Conservation (phyloP, 441 rosid genomes). For the Pelargonium fulgidum region DNA sequence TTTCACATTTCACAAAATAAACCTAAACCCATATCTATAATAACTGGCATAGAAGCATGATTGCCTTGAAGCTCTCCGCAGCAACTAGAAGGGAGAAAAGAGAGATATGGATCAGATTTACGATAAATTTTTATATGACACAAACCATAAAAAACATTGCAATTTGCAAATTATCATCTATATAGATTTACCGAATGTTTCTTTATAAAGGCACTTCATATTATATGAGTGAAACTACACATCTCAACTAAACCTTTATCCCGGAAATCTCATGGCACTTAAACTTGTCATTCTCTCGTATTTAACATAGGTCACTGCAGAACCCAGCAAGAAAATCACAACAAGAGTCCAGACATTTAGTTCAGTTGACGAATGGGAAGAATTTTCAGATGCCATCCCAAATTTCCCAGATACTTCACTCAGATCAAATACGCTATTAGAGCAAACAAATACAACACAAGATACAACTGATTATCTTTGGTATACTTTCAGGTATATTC, state of each 20-base stretch:
- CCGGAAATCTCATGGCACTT: background rate
- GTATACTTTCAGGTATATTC: constrained; percentile 48
- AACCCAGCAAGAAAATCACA: constrained; percentile 29
- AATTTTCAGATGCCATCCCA: constrained; percentile 40
- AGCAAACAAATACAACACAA: constrained; percentile 56
- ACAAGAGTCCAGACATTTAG: constrained; percentile 26
- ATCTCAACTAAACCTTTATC: background rate
- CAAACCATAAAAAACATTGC: background rate
- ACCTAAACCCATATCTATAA: background rate
- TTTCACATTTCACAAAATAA: background rate
- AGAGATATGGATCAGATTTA: background rate
- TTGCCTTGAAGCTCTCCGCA: background rate
- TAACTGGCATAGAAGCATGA: background rate
- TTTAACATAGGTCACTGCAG: constrained; percentile 31
- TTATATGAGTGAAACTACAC: background rate
- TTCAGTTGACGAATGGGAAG: constrained; percentile 34
- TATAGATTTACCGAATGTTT: background rate
- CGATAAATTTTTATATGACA: background rate
- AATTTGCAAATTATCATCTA: background rate
- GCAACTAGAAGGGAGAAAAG: background rate
- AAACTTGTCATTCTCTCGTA: background rate
- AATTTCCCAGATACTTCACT: constrained; percentile 34
- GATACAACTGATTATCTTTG: constrained; percentile 61
- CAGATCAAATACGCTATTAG: constrained; percentile 33
- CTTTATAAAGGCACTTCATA: background rate